Base-by-base conservation (phyloP, 805 yeast genomes). In the Danielozyma ontarioensis region DNA sequence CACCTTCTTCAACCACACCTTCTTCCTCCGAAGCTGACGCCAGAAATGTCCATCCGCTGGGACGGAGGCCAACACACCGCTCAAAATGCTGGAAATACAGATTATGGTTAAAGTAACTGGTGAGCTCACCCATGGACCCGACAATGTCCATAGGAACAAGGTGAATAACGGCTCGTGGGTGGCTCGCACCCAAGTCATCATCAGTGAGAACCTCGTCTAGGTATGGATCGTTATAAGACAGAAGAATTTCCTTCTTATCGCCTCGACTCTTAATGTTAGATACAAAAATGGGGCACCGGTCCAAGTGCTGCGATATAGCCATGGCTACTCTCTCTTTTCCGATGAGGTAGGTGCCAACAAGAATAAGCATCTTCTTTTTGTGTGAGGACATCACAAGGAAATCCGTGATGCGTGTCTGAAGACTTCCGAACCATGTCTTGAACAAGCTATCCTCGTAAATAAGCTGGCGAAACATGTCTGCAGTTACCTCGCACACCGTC, bases 261-360 rank as follows among this genome's bases (percentile, higher is more conserved):
- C 53, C 59, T 25, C 72, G 43, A 35, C 74, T 64, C 46, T 78
- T 72, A 29, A 64, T 56, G 32, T 61, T 55, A 40, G 72, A 60
- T 12, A 82, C 74, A 39, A 64, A 78, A 2, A 83, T 74, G 37
- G 76, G 80, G 17, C 80, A 64, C 1, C 63, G 39, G 5, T 41
- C 45, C 17, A 83, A 46, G 14, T 46, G 50, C 31, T 71, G 59
- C 45, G 86, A 83, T 10, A 84, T 60, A 1, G 74, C 64, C 5
- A 85, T 56, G 0, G 96, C 97, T 18, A 93, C 54, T 36, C 81
- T 74, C 53, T 93, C 98, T 52, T 93, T 93, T 3, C 98, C 98
- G 25, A 93, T 88, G 2, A 89, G 75, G 55, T 93, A 93, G 0
- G 96, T 80, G 0, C 97, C 97, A 12, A 93, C 79, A 7, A 84